Conservation (phyloP, 768 basidiomycete genomes). For the Lactarius hengduanensis region DNA sequence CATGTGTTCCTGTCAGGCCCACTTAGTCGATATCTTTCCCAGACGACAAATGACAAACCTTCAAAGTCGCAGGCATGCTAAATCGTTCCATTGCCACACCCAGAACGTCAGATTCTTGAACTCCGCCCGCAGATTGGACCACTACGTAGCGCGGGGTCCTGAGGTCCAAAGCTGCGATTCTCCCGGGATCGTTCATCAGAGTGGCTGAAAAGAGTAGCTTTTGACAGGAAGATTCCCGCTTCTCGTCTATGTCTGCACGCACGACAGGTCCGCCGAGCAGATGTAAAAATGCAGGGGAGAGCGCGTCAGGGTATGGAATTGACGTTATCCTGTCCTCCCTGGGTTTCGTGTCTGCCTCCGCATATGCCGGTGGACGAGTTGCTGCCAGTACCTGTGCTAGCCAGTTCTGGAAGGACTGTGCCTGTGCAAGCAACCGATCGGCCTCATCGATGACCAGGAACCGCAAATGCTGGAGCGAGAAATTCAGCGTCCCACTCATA, state of each 20-base stretch:
- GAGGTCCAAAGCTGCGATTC: constrained; percentile 78
- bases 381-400: constrained; percentile 79
- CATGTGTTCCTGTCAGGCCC: constrained; percentile 74
- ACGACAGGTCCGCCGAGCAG: constrained; percentile 41
- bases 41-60: constrained; percentile 44
- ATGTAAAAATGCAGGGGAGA: constrained; percentile 59
- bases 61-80: constrained; percentile 76
- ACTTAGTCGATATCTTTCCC: constrained; percentile 2
- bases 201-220: constrained; percentile 97
- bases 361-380: constrained; percentile 42
- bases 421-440: constrained; percentile 90
- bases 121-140: constrained; percentile 50
- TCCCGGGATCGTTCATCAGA: constrained; percentile 90
- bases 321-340: background rate
- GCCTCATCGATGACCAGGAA: constrained; percentile 98
- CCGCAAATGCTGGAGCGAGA: constrained; percentile 91
- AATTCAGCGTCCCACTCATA: constrained; percentile 81
- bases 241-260: constrained; percentile 56
- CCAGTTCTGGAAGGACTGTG: constrained; percentile 97
- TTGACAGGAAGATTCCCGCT: constrained; percentile 70
- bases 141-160: constrained; percentile 85
- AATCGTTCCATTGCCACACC: constrained; percentile 72
- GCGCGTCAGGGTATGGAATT: constrained; percentile 48
- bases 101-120: constrained; percentile 40
- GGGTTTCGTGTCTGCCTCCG: constrained; percentile 5